These are phyloP conservation scores for Ophiognomonia clavigignenti-juglandacearum DNA, from an alignment of 2,329 filamentous ascomycete genomes.

Conservation along the genomic window DNA sequence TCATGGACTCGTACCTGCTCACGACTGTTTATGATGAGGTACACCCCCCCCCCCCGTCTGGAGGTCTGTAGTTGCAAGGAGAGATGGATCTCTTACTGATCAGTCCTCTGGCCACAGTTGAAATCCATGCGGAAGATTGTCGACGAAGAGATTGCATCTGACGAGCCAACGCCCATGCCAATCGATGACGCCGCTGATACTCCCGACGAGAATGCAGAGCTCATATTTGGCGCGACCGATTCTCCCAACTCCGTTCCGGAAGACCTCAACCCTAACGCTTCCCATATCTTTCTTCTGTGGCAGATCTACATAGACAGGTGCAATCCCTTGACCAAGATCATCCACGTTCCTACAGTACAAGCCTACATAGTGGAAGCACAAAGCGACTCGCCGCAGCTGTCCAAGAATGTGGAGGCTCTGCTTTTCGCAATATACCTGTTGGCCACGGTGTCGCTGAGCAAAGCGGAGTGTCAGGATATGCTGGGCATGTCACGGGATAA, in stretches of 20 bases:
- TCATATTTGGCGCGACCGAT: conserved; percentile 40
- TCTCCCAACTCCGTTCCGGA: conserved; percentile 33
- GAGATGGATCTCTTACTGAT: conserved; percentile 8
- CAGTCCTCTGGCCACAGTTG: conserved; percentile 32
- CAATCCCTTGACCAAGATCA: conserved; percentile 67
- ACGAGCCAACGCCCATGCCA: conserved; percentile 12
- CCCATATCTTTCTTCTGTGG: conserved; percentile 68
- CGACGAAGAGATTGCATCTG: conserved; percentile 39
- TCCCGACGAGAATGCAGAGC: conserved; percentile 48
- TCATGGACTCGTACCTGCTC: conserved; percentile 53
- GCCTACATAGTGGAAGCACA: conserved; percentile 60
- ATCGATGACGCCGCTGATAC: conserved; percentile 18
- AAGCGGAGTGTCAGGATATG: conserved; percentile 49
- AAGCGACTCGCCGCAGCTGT: conserved; percentile 48
- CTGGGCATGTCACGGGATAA: conserved; percentile 45
- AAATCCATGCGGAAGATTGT: conserved; percentile 56
- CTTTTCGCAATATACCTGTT: conserved; percentile 63
- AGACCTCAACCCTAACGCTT: conserved; percentile 58
- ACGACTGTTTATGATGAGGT: conserved; percentile 53
- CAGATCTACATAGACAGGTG: conserved; percentile 70
- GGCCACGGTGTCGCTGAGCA: conserved; percentile 49
- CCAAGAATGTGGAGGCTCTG: conserved; percentile 55
- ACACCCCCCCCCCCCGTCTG: background rate
- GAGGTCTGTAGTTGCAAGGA: background rate
- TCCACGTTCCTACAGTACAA: conserved; percentile 68